Evolutionary conservation across 169 alveolate species (phyloP), one percentile per base, ranked within the genome.

Genomic region (Toxoplasma gondii): DNA sequence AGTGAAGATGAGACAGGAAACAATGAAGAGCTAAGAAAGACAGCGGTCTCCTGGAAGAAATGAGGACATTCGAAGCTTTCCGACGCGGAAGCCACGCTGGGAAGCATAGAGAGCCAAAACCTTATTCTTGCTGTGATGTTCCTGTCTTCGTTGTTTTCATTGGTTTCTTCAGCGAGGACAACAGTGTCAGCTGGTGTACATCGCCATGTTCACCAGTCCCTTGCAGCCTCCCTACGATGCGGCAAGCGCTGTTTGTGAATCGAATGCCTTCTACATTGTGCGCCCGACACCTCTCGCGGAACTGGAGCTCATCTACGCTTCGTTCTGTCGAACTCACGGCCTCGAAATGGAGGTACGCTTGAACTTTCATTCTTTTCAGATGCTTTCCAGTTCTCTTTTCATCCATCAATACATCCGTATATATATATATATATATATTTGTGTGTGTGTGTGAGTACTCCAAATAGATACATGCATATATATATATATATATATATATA

Each of bases 281-380:
- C 58, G 88, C 43, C 96, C 96, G 64, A 74, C 88, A 34, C 92
- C 94, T 41, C 88, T 94, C 36, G 91, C 94, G 38, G 96, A 94
- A 53, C 93, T 94, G 54, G 96, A 94, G 84, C 92, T 90, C 34
- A 34, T 67, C 39, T 94, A 94, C 74, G 96, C 96, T 49, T 70
- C 90, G 70, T 91, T 94, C 91, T 90, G 96, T 38, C 90, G 96
- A 36, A 80, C 91, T 1, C 92, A 88, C 58, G 94, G 94, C 41
- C 90, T 90, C 44, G 96, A 94, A 36, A 94, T 88, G 92, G 96
- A 94, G 92, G 94, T 94, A 43, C 29, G 67, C 44, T 22, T 44
- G 9, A 10, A 36, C 44, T 10, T n/a, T 34, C 38, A 17, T 7
- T 69, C 29, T 69, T 69, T 34, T 24, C 70, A 17, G n/a, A 58